Conservation (phyloP, 257 asterid genomes). For the Gentiana dahurica region DNA sequence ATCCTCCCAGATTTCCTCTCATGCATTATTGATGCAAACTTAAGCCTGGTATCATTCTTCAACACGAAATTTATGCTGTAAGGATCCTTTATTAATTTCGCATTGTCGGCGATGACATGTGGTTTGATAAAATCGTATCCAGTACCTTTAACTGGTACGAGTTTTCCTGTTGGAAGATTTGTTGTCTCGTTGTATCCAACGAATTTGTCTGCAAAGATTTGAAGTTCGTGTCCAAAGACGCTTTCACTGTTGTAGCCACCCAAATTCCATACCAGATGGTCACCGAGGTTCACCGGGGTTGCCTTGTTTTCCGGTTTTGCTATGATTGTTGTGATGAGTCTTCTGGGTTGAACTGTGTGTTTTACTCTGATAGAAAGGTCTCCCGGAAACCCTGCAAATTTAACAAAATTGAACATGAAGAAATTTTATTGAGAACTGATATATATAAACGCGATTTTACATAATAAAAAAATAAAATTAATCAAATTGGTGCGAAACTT, state of each 20-base stretch:
- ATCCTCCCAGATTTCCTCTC: conserved; percentile 12
- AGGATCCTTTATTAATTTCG: neutral
- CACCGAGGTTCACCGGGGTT: conserved; percentile 21
- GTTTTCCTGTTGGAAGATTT: conserved; percentile 14
- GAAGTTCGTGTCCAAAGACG: conserved; percentile 10
- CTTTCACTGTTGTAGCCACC: conserved; percentile 17
- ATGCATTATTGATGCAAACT: conserved; percentile 6
- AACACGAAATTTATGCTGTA: conserved; percentile 12
- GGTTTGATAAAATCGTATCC: conserved; percentile 13
- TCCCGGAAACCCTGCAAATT: conserved; percentile 21
- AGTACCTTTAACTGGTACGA: conserved; percentile 9
- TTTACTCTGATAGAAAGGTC: conserved; percentile 15
- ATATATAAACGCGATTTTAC: too few species aligned
- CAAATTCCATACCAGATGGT: conserved; percentile 18
- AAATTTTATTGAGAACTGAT: too few species aligned
- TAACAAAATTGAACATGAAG: neutral
- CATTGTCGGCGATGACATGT: conserved; percentile 1
- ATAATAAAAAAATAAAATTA: too few species aligned
- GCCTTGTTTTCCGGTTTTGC: conserved; percentile 20
- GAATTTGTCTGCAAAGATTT: conserved; percentile 8
- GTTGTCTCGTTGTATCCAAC: neutral
- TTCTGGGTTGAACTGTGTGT: conserved; percentile 1
- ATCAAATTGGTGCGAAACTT: too few species aligned
- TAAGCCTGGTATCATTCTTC: neutral
- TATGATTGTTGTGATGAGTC: conserved; percentile 9